These are phyloP conservation scores for Ustilago sp. DNA, from an alignment of 1,284 basidiomycete genomes.

Conservation along the genomic window DNA sequence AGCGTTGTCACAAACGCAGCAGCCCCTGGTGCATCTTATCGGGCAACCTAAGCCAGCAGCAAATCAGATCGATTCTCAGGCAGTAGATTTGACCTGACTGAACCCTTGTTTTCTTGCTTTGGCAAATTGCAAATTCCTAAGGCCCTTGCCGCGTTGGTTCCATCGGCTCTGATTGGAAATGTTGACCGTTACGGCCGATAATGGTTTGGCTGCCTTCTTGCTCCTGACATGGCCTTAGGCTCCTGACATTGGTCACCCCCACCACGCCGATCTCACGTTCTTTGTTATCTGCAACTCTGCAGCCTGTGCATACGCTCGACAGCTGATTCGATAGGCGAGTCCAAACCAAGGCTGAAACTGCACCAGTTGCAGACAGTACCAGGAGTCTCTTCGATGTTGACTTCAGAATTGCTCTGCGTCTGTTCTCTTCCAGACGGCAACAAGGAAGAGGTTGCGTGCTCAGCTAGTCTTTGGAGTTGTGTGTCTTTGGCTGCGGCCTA, in stretches of 20 bases:
- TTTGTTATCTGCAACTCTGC: not conserved
- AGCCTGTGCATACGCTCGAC: not conserved
- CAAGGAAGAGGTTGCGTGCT: too few relatives aligned
- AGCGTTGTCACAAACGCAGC: not conserved
- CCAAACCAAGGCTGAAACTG: not conserved
- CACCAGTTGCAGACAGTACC: constrained; percentile 2
- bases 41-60: not conserved
- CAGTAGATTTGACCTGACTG: not conserved
- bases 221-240: not conserved
- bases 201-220: not conserved
- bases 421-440: too few relatives aligned
- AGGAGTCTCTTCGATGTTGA: not conserved
- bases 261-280: constrained; percentile 2
- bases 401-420: too few relatives aligned
- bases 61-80: not conserved
- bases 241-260: not conserved
- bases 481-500: too few relatives aligned
- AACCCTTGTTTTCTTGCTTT: not conserved
- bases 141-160: not conserved
- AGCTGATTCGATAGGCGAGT: constrained; percentile 11
- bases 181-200: constrained; percentile 2
- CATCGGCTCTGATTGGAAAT: not conserved
- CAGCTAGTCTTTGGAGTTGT: too few relatives aligned
- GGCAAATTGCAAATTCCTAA: not conserved
- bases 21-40: not conserved